phyloP scores from a whole-genome alignment of 805 yeast genomes.

The Candida alai region DNA sequence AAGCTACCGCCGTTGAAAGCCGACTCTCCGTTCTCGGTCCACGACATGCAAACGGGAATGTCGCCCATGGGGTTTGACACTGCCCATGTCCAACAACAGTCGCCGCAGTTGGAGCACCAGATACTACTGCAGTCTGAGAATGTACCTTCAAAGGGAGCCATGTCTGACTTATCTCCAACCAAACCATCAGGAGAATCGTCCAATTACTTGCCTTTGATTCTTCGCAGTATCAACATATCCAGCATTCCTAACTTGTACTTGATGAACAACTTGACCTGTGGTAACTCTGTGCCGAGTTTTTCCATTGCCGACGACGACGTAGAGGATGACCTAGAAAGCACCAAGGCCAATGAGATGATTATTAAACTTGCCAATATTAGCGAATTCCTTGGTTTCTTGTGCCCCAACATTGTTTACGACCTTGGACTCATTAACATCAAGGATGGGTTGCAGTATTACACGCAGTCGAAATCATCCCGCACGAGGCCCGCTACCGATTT shows the following conservation, averaged over 20 bases:
- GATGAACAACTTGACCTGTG: conserved; percentile 20
- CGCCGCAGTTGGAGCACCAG: conserved; percentile 2
- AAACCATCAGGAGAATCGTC: conserved; percentile 32
- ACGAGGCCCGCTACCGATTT: conserved; percentile 11
- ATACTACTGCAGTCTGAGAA: neutral
- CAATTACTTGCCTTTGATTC: conserved; percentile 64
- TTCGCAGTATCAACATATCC: conserved; percentile 58
- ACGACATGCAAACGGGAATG: conserved; percentile 13
- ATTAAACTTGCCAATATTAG: conserved; percentile 26
- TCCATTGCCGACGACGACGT: conserved; percentile 34
- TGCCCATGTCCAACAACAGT: conserved; percentile 6
- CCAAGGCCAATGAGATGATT: conserved; percentile 27
- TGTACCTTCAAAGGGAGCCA: neutral
- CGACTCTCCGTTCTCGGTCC: conserved; percentile 18
- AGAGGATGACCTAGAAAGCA: conserved; percentile 28
- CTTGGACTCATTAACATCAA: conserved; percentile 23
- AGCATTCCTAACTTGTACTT: conserved; percentile 57
- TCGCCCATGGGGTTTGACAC: conserved; percentile 17
- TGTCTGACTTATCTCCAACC: conserved; percentile 2
- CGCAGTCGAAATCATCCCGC: conserved; percentile 6
- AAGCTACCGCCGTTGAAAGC: conserved; percentile 13
- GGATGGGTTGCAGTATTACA: conserved; percentile 5
- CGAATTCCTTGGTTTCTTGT: conserved; percentile 36
- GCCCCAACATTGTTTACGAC: conserved; percentile 39
- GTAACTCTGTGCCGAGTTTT: conserved; percentile 22